Evolutionary conservation across 2,329 filamentous ascomycete species (phyloP).

Genomic region (Karstenula rhodostoma): DNA sequence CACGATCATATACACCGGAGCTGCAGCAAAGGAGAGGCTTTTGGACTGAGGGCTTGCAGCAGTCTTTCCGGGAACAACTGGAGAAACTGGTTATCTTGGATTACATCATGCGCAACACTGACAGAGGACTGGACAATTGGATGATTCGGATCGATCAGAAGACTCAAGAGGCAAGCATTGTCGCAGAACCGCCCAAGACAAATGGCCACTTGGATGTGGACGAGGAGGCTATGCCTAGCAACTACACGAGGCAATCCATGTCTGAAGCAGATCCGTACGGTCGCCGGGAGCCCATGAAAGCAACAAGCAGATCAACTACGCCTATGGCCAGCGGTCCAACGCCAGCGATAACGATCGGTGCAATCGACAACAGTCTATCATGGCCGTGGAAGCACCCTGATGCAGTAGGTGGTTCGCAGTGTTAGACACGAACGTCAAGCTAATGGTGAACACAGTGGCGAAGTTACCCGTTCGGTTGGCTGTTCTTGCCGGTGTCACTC

Average conservation of each 20-base stretch:
- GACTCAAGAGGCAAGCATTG: constrained; percentile 81
- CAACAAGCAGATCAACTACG: constrained; percentile 66
- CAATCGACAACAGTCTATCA: constrained; percentile 96
- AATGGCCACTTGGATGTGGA: constrained; percentile 55
- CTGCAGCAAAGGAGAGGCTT: constrained; percentile 65
- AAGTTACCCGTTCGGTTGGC: constrained; percentile 97
- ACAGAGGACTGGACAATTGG: constrained; percentile 97
- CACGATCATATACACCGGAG: constrained; percentile 45
- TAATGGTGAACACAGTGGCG: constrained; percentile 62
- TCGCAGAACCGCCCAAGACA: constrained; percentile 80
- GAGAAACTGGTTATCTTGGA: constrained; percentile 97
- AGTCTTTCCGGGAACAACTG: constrained; percentile 91
- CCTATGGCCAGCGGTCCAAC: constrained; percentile 60
- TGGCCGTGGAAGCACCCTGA: constrained; percentile 99
- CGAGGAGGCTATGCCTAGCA: constrained; percentile 56
- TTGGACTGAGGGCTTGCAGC: constrained; percentile 89
- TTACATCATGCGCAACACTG: constrained; percentile 99
- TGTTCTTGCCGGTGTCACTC: constrained; percentile 94
- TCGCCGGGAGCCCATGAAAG: constrained; percentile 84
- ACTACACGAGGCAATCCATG: constrained; percentile 70
- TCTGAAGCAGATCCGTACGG: constrained; percentile 69
- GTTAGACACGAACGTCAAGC: background rate
- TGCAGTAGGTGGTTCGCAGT: constrained; percentile 60
- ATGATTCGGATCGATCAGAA: constrained; percentile 97
- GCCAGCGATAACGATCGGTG: constrained; percentile 78